Conservation (phyloP, 495 filamentous ascomycete species). For the Penicillium roqueforti region DNA sequence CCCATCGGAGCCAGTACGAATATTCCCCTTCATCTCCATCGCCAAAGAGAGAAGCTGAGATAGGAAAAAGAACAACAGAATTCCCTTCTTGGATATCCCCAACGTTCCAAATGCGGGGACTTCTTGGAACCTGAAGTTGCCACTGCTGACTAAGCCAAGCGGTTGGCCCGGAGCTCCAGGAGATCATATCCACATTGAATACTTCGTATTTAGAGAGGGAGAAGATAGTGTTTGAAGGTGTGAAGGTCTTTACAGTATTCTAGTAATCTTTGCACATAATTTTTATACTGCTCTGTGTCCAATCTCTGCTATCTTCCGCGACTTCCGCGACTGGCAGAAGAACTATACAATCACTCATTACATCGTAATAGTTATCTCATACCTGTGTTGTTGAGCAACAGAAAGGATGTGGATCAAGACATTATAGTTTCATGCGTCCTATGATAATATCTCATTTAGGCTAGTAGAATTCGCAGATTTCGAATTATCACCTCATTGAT, state of each 20-base stretch:
- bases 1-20: constrained; percentile 2
- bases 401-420: not conserved
- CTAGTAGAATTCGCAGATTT: not conserved
- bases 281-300: too few species aligned
- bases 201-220: not conserved
- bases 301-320: too few species aligned
- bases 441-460: not conserved
- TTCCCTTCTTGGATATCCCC: not conserved
- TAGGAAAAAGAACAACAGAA: not conserved
- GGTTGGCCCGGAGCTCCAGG: not conserved
- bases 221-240: too few species aligned
- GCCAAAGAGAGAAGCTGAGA: not conserved
- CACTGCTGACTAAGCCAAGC: not conserved
- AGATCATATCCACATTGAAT: not conserved
- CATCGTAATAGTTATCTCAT: too few species aligned
- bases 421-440: not conserved
- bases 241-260: too few species aligned
- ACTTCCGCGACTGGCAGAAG: too few species aligned
- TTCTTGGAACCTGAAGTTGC: not conserved
- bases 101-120: too few species aligned
- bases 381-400: too few species aligned
- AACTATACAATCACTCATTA: too few species aligned
- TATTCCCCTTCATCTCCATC: constrained; percentile 11
- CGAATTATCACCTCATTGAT: not conserved
- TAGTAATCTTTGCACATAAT: too few species aligned